Percentiles rank a stretch among this genome's conserved stretches.
phyloP scores from a whole-genome alignment of 768 basidiomycete species.

The Agaricus blazei region DNA sequence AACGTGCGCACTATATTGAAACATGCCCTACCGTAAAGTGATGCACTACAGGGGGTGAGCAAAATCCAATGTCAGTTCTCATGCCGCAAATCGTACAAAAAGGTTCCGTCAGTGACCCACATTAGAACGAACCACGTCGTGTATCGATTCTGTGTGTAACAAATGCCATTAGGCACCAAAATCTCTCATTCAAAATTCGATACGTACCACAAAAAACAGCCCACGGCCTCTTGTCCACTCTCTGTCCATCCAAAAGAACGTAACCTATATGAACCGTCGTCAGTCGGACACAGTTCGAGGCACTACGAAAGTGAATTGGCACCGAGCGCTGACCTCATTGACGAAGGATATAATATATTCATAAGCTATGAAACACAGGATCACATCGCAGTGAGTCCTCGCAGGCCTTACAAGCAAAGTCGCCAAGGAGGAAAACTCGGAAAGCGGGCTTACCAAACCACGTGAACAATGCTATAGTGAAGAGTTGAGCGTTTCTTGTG shows the following conservation, averaged over 20 bases:
- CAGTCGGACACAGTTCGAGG: background rate
- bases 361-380: background rate
- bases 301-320: background rate
- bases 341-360: constrained; percentile 1
- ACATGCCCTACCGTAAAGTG: constrained; percentile 1
- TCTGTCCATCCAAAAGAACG: constrained; percentile 7
- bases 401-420: background rate
- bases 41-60: background rate
- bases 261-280: background rate
- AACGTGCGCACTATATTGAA: too few species aligned
- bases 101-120: background rate
- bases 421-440: too few species aligned
- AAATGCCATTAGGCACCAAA: background rate
- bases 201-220: constrained; percentile 3
- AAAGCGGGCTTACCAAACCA: constrained; percentile 4
- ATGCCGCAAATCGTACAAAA: background rate
- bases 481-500: background rate
- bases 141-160: constrained; percentile 1
- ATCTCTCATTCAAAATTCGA: background rate
- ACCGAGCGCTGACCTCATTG: background rate
- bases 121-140: constrained; percentile 5
- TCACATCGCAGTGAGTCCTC: background rate
- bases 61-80: too few species aligned
- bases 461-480: background rate
- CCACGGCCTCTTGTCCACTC: constrained; percentile 8